phyloP scores from a whole-genome alignment of 1,139 yeast species.

The Lodderomyces pseudojiufengensis region DNA sequence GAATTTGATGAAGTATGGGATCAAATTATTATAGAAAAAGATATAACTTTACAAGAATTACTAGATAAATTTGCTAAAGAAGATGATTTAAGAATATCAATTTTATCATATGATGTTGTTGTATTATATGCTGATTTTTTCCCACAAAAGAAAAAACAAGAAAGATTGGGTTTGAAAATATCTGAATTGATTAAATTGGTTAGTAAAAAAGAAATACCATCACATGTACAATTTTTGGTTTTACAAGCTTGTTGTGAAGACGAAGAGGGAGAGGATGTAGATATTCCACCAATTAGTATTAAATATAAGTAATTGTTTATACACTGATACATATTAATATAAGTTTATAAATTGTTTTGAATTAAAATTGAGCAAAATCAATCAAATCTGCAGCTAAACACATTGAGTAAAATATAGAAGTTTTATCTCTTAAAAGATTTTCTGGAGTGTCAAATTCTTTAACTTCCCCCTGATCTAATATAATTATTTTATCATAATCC shows the following conservation, averaged over 20 bases:
- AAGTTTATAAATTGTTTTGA: neutral
- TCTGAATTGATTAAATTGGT: constrained; percentile 76
- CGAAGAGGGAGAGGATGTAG: constrained; percentile 89
- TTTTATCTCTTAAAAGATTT: constrained; percentile 22
- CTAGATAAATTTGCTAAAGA: constrained; percentile 72
- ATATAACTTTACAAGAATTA: constrained; percentile 72
- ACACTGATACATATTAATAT: constrained; percentile 3
- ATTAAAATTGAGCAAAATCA: neutral
- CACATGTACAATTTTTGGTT: constrained; percentile 70
- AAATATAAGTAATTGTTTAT: constrained; percentile 21
- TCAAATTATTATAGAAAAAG: constrained; percentile 77
- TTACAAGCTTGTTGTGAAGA: constrained; percentile 94
- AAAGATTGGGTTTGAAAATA: constrained; percentile 63
- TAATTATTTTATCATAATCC: constrained; percentile 40
- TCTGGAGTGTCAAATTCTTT: constrained; percentile 41
- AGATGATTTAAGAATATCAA: constrained; percentile 82
- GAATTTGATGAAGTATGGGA: constrained; percentile 92
- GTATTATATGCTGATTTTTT: constrained; percentile 88
- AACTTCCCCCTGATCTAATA: constrained; percentile 49
- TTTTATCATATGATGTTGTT: constrained; percentile 91
- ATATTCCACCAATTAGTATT: constrained; percentile 79
- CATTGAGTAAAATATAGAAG: constrained; percentile 23
- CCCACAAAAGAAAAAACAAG: constrained; percentile 86
- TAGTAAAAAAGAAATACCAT: constrained; percentile 79
- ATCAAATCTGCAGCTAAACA: too few relatives aligned